A percentile compares a stretch with the other conserved stretches of the same genome.
phyloP scores from a whole-genome alignment of 352 stramenopile species.

The Phytopythium boreale region DNA sequence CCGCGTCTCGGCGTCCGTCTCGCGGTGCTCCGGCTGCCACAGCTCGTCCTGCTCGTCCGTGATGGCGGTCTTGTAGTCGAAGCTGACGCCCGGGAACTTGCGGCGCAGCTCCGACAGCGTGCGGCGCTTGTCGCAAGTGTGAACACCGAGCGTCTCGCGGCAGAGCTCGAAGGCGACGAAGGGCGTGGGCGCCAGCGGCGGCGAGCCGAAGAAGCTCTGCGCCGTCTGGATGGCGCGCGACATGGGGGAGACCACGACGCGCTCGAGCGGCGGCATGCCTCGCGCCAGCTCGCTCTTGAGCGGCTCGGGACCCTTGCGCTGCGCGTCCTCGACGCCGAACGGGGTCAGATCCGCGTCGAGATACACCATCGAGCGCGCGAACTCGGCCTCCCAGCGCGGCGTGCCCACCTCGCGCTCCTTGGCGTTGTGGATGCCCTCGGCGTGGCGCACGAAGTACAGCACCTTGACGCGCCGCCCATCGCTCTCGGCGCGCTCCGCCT shows the following conservation, averaged over 20 bases:
- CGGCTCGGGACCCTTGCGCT: conserved; percentile 29
- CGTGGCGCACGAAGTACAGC: conserved; percentile 75
- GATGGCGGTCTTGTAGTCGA: conserved; percentile 19
- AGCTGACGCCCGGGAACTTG: conserved; percentile 65
- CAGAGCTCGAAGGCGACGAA: conserved; percentile 63
- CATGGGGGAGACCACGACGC: conserved; percentile 65
- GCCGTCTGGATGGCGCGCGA: conserved; percentile 67
- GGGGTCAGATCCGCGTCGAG: conserved; percentile 61
- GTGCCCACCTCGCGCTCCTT: conserved; percentile 47
- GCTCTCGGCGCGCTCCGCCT: conserved; percentile 15
- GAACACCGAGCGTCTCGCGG: conserved; percentile 54
- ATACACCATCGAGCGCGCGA: conserved; percentile 53
- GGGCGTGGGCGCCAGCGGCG: conserved; percentile 26
- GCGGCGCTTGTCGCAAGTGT: conserved; percentile 68
- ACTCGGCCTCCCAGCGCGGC: conserved; percentile 52
- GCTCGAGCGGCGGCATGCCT: conserved; percentile 59
- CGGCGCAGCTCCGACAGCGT: conserved; percentile 32
- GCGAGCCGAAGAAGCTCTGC: conserved; percentile 50
- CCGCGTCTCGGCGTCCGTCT: conserved; percentile 60
- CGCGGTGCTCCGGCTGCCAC: conserved; percentile 53
- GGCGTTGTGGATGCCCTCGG: conserved; percentile 68
- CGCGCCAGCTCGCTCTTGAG: conserved; percentile 31
- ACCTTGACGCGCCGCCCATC: conserved; percentile 43
- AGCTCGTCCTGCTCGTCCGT: conserved; percentile 55
- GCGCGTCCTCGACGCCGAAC: conserved; percentile 51